Percentiles rank a stretch among this genome's conserved stretches.
These are phyloP conservation scores for Gracilaria caudata DNA, from an alignment of 23 red algal species.

Conservation along the genomic window DNA sequence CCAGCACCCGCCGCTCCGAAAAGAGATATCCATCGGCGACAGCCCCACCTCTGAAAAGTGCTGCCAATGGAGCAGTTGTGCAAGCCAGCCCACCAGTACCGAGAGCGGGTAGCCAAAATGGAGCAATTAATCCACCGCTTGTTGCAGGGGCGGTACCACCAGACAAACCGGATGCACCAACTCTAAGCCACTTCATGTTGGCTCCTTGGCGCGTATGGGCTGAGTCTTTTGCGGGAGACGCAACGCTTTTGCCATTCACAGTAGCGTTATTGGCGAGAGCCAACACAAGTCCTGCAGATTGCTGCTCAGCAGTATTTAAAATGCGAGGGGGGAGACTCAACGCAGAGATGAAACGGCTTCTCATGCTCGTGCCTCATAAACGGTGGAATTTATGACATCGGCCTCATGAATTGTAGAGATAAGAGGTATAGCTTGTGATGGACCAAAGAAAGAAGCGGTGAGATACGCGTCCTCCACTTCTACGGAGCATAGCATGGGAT, in stretches of 20 bases:
- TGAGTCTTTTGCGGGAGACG: constrained; percentile 27
- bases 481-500: constrained; percentile 1
- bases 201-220: constrained; percentile 12
- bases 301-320: constrained; percentile 41
- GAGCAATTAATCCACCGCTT: constrained; percentile 60
- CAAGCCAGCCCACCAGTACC: constrained; percentile 54
- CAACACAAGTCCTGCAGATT: constrained; percentile 40
- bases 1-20: constrained; percentile 74
- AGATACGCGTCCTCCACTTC: constrained; percentile 44
- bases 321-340: constrained; percentile 49
- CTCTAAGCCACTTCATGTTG: constrained; percentile 66
- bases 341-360: constrained; percentile 31
- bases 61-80: constrained; percentile 47
- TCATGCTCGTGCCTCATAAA: constrained; percentile 60
- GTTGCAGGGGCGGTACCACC: constrained; percentile 42
- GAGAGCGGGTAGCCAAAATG: constrained; percentile 50
- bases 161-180: constrained; percentile 53
- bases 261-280: constrained; percentile 15
- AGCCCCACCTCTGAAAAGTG: constrained; percentile 53
- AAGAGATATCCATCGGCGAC: constrained; percentile 55
- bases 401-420: constrained; percentile 42
- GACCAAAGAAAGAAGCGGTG: constrained; percentile 43
- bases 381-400: constrained; percentile 47
- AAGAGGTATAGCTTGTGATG: constrained; percentile 12
- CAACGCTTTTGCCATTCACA: constrained; percentile 35